Percentiles rank a stretch among this genome's conserved stretches.
Evolutionary conservation across 345 rosid species (phyloP).

Genomic region (Euclidium syriacum): DNA sequence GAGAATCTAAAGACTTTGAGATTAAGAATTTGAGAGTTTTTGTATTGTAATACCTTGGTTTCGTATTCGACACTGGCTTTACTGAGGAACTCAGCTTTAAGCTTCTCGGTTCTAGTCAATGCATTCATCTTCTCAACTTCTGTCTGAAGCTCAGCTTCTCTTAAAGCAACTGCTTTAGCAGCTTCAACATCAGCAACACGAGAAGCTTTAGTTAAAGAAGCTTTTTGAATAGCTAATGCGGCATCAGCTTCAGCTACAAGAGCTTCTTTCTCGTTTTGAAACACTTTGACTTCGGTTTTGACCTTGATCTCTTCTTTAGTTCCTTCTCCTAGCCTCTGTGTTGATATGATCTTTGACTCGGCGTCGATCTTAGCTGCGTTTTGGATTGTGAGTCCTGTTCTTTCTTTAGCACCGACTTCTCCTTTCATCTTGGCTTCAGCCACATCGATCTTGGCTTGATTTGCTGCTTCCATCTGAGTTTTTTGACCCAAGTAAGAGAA

Average conservation of each 20-base stretch:
- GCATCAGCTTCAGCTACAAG: constrained; percentile 69
- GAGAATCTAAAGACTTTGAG: not conserved
- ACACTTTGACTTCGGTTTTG: constrained; percentile 52
- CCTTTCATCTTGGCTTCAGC: constrained; percentile 82
- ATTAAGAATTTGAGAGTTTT: no score
- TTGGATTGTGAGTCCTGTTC: constrained; percentile 60
- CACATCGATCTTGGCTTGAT: constrained; percentile 71
- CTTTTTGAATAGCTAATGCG: constrained; percentile 58
- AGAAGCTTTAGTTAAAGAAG: constrained; percentile 48
- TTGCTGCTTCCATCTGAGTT: constrained; percentile 88
- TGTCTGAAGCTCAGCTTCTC: constrained; percentile 73
- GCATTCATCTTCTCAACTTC: constrained; percentile 79
- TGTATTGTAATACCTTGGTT: constrained; percentile 43
- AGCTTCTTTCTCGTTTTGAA: constrained; percentile 64
- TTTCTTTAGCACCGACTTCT: constrained; percentile 57
- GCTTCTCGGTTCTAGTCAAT: constrained; percentile 56
- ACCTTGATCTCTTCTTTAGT: constrained; percentile 71
- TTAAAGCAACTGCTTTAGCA: constrained; percentile 51
- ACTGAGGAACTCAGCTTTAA: constrained; percentile 71
- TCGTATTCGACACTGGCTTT: constrained; percentile 78
- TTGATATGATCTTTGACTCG: constrained; percentile 59
- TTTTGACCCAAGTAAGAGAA: constrained; percentile 80
- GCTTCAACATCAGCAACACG: constrained; percentile 81
- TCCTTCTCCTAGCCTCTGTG: constrained; percentile 58
- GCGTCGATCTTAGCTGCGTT: constrained; percentile 77